Evolutionary conservation across 1,284 basidiomycete genomes (phyloP), one percentile per base, ranked within the genome.

Genomic region (Apiotrichum gamsii): DNA sequence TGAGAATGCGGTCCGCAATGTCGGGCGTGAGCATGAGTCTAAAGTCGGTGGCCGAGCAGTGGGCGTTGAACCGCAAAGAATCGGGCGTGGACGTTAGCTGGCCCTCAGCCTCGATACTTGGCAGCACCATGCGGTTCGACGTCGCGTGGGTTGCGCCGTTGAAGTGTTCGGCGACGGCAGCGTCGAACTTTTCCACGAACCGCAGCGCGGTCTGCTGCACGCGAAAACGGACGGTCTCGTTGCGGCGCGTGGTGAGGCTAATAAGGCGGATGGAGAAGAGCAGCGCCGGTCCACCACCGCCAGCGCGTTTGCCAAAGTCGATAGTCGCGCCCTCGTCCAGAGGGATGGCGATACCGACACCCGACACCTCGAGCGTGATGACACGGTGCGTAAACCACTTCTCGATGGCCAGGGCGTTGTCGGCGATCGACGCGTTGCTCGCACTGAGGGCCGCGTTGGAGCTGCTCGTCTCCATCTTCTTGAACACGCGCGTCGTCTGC

Each of bases 341-440:
- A 0, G 90, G 90, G 58, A 94, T 87, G 1, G 88, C 90, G 5
- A 90, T 79, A 5, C 90, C 90, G 36, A 94, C 77, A 54, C 84
- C 82, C 24, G 75, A 74, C 48, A 90, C 75, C 9, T 76, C 74
- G 18, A 94, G 72, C 13, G 78, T 75, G 45, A 93, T 73, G 35
- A 79, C 76, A 51, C 84, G 82, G 31, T 79, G 73, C 46, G 82
- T 79, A 21, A 91, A 70, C 83, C 83, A 86, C 8, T 80, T 78
- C 10, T 52, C 44, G 50, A 49, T 51, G 29, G 47, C 29, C 4
- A 38, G 39, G 2, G 34, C 25, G 32, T 31, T 24, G 4, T 40
- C 24, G 9, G 28, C 19, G 31, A 32, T 23, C 36, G 14, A 8
- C 6, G 21, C 4, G 9, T 8, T 15, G 1, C 20, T 6, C 15